Conservation (phyloP, 805 yeast species). For the Candida dajiaensis region DNA sequence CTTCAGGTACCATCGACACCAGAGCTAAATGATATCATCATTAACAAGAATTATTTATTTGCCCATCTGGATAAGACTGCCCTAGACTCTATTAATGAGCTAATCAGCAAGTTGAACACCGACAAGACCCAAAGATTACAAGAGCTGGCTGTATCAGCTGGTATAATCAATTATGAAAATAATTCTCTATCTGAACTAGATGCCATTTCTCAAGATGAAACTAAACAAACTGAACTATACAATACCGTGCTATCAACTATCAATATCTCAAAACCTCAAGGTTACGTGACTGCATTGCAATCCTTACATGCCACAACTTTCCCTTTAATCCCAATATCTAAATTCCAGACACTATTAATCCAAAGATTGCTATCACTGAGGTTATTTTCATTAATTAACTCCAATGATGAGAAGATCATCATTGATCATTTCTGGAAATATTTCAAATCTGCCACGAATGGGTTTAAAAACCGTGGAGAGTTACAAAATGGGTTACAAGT, state of each 20-base stretch:
- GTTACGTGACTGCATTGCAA: not conserved
- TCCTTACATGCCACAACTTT: conserved; percentile 1
- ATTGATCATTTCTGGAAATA: conserved; percentile 34
- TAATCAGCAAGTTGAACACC: not conserved
- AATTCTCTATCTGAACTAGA: not conserved
- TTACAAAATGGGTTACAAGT: conserved; percentile 31
- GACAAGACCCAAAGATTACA: not conserved
- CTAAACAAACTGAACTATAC: not conserved
- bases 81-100: not conserved
- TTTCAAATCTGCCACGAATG: conserved; percentile 38
- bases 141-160: not conserved
- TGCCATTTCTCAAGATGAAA: not conserved
- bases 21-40: not conserved
- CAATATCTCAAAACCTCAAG: not conserved
- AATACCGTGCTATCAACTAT: not conserved
- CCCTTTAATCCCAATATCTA: conserved; percentile 8
- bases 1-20: not conserved
- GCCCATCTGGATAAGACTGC: not conserved
- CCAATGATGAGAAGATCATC: conserved; percentile 13
- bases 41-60: not conserved
- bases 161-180: not conserved
- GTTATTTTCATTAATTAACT: conserved; percentile 21
- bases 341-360: conserved; percentile 16
- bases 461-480: conserved; percentile 32
- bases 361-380: conserved; percentile 25